Conservation (phyloP, 129 eudicot genomes). For the Centella asiatica region DNA sequence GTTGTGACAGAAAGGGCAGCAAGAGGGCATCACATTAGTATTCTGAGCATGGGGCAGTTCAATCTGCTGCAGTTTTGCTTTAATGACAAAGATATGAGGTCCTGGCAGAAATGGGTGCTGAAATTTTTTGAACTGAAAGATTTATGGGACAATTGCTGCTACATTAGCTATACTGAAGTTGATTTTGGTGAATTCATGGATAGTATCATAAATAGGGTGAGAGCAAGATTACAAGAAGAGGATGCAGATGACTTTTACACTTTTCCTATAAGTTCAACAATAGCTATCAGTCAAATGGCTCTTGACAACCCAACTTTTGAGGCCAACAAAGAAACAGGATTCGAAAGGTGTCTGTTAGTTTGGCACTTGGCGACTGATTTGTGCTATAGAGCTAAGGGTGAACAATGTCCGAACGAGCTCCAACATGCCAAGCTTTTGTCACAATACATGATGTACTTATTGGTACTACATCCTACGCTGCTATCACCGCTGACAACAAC, state of each 20-base stretch:
- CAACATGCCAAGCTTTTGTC: conserved; percentile 7
- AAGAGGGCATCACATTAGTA: background rate
- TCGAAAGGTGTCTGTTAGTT: conserved; percentile 5
- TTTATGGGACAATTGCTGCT: background rate
- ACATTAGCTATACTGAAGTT: background rate
- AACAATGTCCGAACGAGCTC: background rate
- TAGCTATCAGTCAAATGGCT: background rate
- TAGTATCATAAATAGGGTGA: background rate
- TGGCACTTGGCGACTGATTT: conserved; percentile 6
- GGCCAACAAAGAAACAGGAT: no score
- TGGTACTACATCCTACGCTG: conserved; percentile 4
- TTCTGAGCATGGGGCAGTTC: conserved; percentile 3
- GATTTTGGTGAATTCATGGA: background rate
- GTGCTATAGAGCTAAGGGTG: background rate
- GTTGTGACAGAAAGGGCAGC: background rate
- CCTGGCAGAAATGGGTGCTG: background rate
- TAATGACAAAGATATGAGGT: background rate
- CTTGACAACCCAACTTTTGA: background rate
- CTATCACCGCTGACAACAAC: background rate
- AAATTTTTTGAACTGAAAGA: conserved; percentile 8
- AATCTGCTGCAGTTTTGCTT: conserved; percentile 1
- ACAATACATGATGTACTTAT: conserved; percentile 6
- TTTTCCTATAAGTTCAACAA: background rate
- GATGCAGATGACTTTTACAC: background rate
- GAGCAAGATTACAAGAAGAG: background rate